A percentile compares a stretch with the other conserved stretches of the same genome.
phyloP scores from a whole-genome alignment of 2,329 filamentous ascomycete genomes.

The Colletotrichum euphorbiae region DNA sequence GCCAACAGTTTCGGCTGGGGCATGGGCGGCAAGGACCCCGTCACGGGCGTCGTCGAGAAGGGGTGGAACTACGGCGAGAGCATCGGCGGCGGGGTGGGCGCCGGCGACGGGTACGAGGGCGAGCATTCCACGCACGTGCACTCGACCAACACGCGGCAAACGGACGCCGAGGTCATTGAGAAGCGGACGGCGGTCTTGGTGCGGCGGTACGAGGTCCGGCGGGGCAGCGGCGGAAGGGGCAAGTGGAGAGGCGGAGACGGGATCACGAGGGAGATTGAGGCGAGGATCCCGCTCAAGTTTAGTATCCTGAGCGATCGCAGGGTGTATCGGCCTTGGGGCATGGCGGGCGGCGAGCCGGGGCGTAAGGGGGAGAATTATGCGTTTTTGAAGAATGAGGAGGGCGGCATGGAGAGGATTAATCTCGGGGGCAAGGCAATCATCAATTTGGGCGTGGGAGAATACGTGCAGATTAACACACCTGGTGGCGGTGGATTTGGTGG shows the following conservation, averaged over 20 bases:
- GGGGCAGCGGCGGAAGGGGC: slow-evolving; percentile 47
- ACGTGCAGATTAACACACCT: slow-evolving; percentile 51
- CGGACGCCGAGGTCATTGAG: slow-evolving; percentile 51
- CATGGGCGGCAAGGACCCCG: slow-evolving; percentile 47
- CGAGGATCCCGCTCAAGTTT: slow-evolving; percentile 47
- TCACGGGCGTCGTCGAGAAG: slow-evolving; percentile 41
- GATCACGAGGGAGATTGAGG: slow-evolving; percentile 51
- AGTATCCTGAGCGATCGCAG: slow-evolving; percentile 52
- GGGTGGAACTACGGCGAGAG: slow-evolving; percentile 49
- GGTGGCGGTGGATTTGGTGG: slow-evolving; percentile 49
- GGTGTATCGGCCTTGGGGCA: slow-evolving; percentile 50
- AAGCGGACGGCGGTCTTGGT: slow-evolving; percentile 50
- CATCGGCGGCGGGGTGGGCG: slow-evolving; percentile 50
- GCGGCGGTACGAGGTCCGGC: slow-evolving; percentile 46
- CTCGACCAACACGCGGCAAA: slow-evolving; percentile 50
- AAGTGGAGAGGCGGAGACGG: slow-evolving; percentile 50
- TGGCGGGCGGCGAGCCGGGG: slow-evolving; percentile 47
- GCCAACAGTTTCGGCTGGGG: slow-evolving; percentile 50
- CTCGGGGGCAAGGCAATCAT: slow-evolving; percentile 49
- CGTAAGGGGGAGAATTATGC: slow-evolving; percentile 46
- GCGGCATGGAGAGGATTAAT: slow-evolving; percentile 46
- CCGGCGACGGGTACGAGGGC: slow-evolving; percentile 46
- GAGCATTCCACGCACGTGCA: slow-evolving; percentile 46
- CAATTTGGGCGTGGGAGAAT: slow-evolving; percentile 48
- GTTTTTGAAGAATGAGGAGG: slow-evolving; percentile 45